A percentile compares a stretch with the other conserved stretches of the same genome.
These are phyloP conservation scores for Paraphysoderma sedebokerense DNA, from an alignment of 371 early-diverging fungal genomes.

Conservation along the genomic window DNA sequence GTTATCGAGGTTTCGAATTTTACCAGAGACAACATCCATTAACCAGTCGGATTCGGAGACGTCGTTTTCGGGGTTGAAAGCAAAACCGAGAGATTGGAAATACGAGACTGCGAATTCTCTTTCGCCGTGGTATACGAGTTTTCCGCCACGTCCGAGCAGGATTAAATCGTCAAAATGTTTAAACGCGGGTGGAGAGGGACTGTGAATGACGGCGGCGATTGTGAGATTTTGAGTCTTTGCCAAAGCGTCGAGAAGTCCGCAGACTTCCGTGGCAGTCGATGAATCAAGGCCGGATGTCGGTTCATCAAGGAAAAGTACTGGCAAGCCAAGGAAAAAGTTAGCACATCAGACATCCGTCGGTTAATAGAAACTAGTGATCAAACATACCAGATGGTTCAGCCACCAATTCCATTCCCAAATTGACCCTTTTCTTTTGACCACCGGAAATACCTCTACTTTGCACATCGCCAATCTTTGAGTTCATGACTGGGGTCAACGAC, in stretches of 20 bases:
- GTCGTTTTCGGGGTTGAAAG: conserved; percentile 26
- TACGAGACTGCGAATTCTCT: conserved; percentile 19
- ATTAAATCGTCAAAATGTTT: conserved; percentile 47
- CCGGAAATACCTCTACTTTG: conserved; percentile 54
- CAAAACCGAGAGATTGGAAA: conserved; percentile 38
- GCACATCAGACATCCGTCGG: no score
- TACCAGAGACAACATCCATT: conserved; percentile 16
- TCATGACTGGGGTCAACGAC: conserved; percentile 38
- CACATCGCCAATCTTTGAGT: conserved; percentile 45
- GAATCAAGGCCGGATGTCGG: conserved; percentile 68
- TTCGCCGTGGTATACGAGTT: conserved; percentile 41
- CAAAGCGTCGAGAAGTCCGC: conserved; percentile 32
- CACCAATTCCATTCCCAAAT: conserved; percentile 67
- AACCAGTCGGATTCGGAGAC: conserved; percentile 41
- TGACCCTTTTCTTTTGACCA: conserved; percentile 76
- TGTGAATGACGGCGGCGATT: conserved; percentile 53
- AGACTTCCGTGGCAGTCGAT: conserved; percentile 44
- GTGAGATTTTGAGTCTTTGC: conserved; percentile 37
- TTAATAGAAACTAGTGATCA: conserved; percentile 7
- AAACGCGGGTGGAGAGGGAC: conserved; percentile 45
- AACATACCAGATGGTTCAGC: conserved; percentile 36
- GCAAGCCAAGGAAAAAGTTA: background rate
- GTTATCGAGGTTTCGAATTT: no score
- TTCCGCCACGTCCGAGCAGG: conserved; percentile 41
- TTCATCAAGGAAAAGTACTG: conserved; percentile 26